Evolutionary conservation across 768 basidiomycete genomes (phyloP), one percentile per base, ranked within the genome.

Genomic region (Mycena kentingensis): DNA sequence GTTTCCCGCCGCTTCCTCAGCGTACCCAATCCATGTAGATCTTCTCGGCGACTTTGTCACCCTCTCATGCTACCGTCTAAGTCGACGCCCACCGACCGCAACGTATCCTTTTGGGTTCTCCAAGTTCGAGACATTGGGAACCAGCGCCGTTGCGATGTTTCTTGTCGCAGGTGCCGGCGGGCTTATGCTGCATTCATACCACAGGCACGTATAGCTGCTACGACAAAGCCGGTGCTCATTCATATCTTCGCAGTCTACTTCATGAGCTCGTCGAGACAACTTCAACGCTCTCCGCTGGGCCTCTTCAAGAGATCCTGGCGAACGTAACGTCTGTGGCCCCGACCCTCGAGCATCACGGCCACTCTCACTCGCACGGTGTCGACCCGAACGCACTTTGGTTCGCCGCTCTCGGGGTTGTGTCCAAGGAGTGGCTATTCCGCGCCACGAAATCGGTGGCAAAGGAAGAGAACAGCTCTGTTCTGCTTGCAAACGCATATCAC

Each of bases 381-480:
- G 93, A 97, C 65, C 89, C 92, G 35, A 94, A 98, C 65, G 97
- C 97, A 18, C 93, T 94, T 25, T 98, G 95, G 94, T 95, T 98
- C 63, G 97, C 97, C 7, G 83, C 84, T 1, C 62, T 84, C 19
- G 85, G 90, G 57, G 83, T 98, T 2, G 44, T 92, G 3, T 70
- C 80, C 54, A 99, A 99, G 66, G 97, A 99, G 69, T 98, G 88
- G 87, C 68, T 99, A 12, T 98, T 96, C 70, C 77, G 94, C 36
- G 73, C 87, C 39, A 98, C 94, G 41, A 89, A 88, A 65, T 82
- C 79, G 49, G 95, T 99, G 26, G 97, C 96, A 11, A 84, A 91
- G 51, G 83, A 92, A 61, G 94, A 98, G 69, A 85, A 85, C 62
- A 92, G 89, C 63, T 90, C 92, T 4, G 97, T 99, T 1, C 72